Evolutionary conservation across 495 filamentous ascomycete genomes (phyloP).

Genomic region (Trichoderma reesei): DNA sequence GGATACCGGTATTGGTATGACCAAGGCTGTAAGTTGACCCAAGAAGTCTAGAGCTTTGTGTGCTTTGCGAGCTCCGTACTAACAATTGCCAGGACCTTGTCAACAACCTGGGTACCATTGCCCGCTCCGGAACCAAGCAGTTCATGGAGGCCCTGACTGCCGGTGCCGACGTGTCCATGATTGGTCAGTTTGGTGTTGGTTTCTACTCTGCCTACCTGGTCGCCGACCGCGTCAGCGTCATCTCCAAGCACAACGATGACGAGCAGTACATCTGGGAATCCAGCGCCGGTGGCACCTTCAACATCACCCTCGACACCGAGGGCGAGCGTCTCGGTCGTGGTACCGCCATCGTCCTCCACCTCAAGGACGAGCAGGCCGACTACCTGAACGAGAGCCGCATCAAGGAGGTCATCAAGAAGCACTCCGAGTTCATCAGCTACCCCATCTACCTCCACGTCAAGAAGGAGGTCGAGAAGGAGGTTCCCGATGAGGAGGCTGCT

Average conservation of each 20-base stretch:
- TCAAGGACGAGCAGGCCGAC: slow-evolving; percentile 98
- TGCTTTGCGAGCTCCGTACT: slow-evolving; percentile 13
- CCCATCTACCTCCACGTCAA: slow-evolving; percentile 98
- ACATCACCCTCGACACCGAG: slow-evolving; percentile 80
- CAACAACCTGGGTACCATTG: slow-evolving; percentile 99
- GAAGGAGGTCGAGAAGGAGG: slow-evolving; percentile 98
- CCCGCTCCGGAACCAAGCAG: slow-evolving; percentile 98
- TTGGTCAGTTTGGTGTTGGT: slow-evolving; percentile 99
- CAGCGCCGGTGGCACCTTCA: slow-evolving; percentile 94
- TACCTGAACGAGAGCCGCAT: slow-evolving; percentile 98
- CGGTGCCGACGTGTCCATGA: slow-evolving; percentile 99
- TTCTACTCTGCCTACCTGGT: slow-evolving; percentile 99
- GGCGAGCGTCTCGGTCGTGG: slow-evolving; percentile 85
- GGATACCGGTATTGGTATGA: slow-evolving; percentile 99
- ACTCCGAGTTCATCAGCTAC: slow-evolving; percentile 99
- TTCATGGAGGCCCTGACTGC: slow-evolving; percentile 99
- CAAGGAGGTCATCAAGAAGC: slow-evolving; percentile 99
- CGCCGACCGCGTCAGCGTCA: slow-evolving; percentile 86
- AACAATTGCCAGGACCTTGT: slow-evolving; percentile 65
- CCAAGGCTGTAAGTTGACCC: slow-evolving; percentile 81
- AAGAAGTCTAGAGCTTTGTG: neutral
- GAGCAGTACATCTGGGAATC: slow-evolving; percentile 99
- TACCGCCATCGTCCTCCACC: slow-evolving; percentile 93
- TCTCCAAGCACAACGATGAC: slow-evolving; percentile 99
- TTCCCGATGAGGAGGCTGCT: slow-evolving; percentile 93